Evolutionary conservation across 352 stramenopile genomes (phyloP).

Genomic region (Globisporangium mamillatum): DNA sequence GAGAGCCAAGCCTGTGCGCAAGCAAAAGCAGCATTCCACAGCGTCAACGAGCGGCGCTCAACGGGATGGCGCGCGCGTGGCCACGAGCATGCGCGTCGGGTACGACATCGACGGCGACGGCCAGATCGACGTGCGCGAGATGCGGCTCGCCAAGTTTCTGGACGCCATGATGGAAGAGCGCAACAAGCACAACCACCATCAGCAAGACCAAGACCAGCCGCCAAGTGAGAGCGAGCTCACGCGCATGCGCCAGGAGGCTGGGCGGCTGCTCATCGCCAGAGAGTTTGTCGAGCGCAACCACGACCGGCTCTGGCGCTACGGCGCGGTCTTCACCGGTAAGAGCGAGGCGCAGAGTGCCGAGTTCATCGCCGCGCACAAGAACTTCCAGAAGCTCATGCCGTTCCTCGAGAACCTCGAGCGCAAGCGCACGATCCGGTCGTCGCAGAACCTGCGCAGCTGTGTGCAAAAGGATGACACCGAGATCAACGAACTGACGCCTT

Average conservation of each 20-base stretch:
- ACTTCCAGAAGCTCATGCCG: constrained; percentile 62
- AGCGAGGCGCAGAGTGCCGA: constrained; percentile 52
- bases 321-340: constrained; percentile 60
- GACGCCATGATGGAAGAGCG: constrained; percentile 50
- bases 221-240: constrained; percentile 35
- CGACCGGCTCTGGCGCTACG: constrained; percentile 61
- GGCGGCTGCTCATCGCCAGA: constrained; percentile 55
- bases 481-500: neutral
- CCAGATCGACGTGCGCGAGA: constrained; percentile 60
- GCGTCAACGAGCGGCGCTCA: neutral
- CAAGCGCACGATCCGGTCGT: constrained; percentile 58
- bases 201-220: constrained; percentile 6
- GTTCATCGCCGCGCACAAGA: constrained; percentile 62
- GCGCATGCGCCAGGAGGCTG: constrained; percentile 48
- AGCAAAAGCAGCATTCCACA: neutral
- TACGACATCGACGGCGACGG: constrained; percentile 73
- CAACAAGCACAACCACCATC: neutral
- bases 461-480: constrained; percentile 16
- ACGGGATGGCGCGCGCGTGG: neutral
- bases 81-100: constrained; percentile 14
- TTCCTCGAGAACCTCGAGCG: constrained; percentile 62
- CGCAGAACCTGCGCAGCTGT: constrained; percentile 40
- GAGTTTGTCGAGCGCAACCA: constrained; percentile 74
- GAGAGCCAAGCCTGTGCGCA: constrained; percentile 12
- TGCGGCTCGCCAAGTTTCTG: constrained; percentile 62